phyloP scores from a whole-genome alignment of 2,329 filamentous ascomycete species.

The Beauveria varroae region DNA sequence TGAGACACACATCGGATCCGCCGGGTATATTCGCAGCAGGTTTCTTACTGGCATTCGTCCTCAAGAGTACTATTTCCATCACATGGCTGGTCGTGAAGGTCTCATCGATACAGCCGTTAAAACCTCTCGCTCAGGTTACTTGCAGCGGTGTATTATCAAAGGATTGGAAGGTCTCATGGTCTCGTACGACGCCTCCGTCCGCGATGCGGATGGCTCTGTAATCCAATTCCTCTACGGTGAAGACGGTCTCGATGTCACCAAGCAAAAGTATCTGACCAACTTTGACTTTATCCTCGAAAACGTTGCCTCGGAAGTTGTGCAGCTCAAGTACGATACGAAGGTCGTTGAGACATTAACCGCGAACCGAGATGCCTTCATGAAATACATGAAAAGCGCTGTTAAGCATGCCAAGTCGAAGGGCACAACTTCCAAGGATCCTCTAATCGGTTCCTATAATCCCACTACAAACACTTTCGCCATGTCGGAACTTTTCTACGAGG shows the following conservation, averaged over 20 bases:
- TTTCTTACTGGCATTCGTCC: conserved; percentile 97
- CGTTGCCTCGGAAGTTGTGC: conserved; percentile 68
- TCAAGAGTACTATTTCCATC: conserved; percentile 98
- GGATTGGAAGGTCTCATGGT: conserved; percentile 94
- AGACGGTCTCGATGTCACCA: conserved; percentile 88
- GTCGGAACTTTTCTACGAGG: conserved; percentile 75
- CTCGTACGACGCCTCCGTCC: conserved; percentile 87
- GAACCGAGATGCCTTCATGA: conserved; percentile 55
- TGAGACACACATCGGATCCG: conserved; percentile 81
- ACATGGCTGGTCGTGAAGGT: conserved; percentile 97
- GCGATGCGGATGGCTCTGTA: conserved; percentile 87
- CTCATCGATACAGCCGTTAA: conserved; percentile 98
- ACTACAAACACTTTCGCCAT: conserved; percentile 75
- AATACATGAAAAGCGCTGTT: conserved; percentile 73
- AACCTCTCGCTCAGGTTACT: conserved; percentile 91
- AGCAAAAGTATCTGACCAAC: conserved; percentile 83
- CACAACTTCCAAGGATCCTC: conserved; percentile 62
- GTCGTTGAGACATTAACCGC: conserved; percentile 37
- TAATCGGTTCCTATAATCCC: conserved; percentile 65
- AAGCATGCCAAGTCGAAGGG: conserved; percentile 58
- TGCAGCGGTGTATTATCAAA: conserved; percentile 96
- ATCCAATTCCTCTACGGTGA: conserved; percentile 96
- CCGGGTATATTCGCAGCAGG: conserved; percentile 88
- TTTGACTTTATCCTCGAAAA: conserved; percentile 90
- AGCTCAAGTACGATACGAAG: conserved; percentile 59